These are phyloP conservation scores for Botrytis galanthina DNA, from an alignment of 2,329 filamentous ascomycete genomes.

Conservation along the genomic window DNA sequence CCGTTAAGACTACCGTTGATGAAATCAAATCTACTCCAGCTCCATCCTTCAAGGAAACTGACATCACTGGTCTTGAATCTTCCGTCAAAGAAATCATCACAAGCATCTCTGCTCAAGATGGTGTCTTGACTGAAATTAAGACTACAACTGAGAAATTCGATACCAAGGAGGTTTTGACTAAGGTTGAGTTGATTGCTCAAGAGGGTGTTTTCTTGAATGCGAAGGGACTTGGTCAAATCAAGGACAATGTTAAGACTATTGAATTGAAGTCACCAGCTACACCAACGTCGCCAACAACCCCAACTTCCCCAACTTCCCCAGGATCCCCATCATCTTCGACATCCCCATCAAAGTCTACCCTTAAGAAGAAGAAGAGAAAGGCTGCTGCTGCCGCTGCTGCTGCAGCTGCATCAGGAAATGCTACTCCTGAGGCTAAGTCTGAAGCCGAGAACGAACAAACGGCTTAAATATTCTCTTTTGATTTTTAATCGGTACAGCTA, in stretches of 20 bases:
- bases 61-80: constrained; percentile 25
- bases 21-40: constrained; percentile 21
- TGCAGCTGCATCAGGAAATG: neutral
- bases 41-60: constrained; percentile 22
- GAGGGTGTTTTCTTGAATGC: constrained; percentile 15
- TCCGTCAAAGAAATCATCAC: constrained; percentile 24
- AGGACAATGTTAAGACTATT: constrained; percentile 11
- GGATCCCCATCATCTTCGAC: constrained; percentile 37
- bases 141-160: constrained; percentile 25
- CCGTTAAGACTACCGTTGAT: constrained; percentile 25
- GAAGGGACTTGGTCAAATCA: constrained; percentile 18
- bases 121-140: constrained; percentile 32
- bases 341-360: constrained; percentile 53
- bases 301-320: constrained; percentile 40
- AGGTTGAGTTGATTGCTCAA: constrained; percentile 15
- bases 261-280: constrained; percentile 32
- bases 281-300: constrained; percentile 43
- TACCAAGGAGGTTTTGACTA: constrained; percentile 22
- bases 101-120: constrained; percentile 16
- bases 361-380: constrained; percentile 5
- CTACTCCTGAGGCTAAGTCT: neutral
- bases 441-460: neutral
- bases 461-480: neutral
- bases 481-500: neutral
- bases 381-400: neutral